Evolutionary conservation across 306 rosid genomes (phyloP).

Genomic region (Quercus parvula): DNA sequence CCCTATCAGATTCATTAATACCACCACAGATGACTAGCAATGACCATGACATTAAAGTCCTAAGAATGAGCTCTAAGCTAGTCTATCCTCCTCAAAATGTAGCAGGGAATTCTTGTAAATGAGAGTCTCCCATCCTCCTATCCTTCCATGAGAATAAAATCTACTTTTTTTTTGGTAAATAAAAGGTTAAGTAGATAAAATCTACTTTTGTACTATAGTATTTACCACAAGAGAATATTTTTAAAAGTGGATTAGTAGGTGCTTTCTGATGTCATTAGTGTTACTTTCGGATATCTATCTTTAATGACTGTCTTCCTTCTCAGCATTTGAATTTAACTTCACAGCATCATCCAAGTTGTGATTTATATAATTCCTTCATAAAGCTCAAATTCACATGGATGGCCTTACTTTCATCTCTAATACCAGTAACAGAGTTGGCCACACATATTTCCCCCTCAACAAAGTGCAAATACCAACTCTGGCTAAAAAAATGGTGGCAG

Average conservation of each 20-base stretch:
- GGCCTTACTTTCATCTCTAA: background rate
- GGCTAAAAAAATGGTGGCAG: background rate
- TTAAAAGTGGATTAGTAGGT: background rate
- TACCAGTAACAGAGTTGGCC: background rate
- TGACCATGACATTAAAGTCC: no score
- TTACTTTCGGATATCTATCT: background rate
- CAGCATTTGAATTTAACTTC: background rate
- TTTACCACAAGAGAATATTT: background rate
- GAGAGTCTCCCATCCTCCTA: no score
- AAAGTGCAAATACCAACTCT: background rate
- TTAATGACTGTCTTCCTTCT: background rate
- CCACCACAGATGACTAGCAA: no score
- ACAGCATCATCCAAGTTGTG: background rate
- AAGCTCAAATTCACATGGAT: background rate
- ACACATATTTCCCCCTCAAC: background rate
- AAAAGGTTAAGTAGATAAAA: no score
- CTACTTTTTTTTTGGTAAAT: no score
- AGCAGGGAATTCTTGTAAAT: no score
- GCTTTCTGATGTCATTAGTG: background rate
- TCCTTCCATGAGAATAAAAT: no score
- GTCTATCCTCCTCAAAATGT: no score
- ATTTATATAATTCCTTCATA: background rate
- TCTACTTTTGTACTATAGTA: background rate
- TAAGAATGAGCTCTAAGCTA: no score
- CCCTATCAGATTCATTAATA: no score